Evolutionary conservation across 1,139 yeast species (phyloP).

Genomic region (Casaregolazyma suthepensis): DNA sequence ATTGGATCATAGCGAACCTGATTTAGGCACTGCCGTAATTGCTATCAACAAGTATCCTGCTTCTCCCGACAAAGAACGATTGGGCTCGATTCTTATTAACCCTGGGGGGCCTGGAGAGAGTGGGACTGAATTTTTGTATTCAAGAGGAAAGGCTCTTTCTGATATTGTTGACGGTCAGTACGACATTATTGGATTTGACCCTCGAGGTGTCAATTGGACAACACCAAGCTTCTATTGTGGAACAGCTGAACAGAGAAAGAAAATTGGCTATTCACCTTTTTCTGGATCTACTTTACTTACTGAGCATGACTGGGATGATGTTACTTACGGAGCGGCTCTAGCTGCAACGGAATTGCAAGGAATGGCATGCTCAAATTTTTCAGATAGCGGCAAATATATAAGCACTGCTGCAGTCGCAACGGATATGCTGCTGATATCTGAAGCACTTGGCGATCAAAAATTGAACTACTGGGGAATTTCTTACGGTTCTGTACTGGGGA

Average conservation of each 20-base stretch:
- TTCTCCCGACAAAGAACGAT: neutral
- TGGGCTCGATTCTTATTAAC: constrained; percentile 15
- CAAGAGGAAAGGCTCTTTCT: constrained; percentile 10
- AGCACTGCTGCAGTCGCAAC: constrained; percentile 17
- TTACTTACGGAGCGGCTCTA: constrained; percentile 6
- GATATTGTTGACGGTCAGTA: constrained; percentile 14
- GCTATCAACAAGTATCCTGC: constrained; percentile 15
- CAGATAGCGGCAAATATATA: constrained; percentile 4
- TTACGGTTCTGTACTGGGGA: constrained; percentile 17
- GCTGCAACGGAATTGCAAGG: constrained; percentile 10
- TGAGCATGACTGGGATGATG: neutral
- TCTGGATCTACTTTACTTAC: neutral
- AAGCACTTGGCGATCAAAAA: constrained; percentile 16
- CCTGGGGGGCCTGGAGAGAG: constrained; percentile 20
- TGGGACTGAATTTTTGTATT: constrained; percentile 14
- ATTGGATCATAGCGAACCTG: constrained; percentile 12
- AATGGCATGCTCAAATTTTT: constrained; percentile 9
- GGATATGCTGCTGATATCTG: constrained; percentile 17
- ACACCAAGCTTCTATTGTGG: constrained; percentile 12
- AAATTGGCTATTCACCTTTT: neutral
- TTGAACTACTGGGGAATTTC: constrained; percentile 18
- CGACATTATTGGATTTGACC: constrained; percentile 18
- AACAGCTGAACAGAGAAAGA: neutral
- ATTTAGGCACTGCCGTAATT: constrained; percentile 12
- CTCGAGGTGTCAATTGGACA: constrained; percentile 9